Conservation (phyloP, 345 rosid species). For the Gossypium arboreum region DNA sequence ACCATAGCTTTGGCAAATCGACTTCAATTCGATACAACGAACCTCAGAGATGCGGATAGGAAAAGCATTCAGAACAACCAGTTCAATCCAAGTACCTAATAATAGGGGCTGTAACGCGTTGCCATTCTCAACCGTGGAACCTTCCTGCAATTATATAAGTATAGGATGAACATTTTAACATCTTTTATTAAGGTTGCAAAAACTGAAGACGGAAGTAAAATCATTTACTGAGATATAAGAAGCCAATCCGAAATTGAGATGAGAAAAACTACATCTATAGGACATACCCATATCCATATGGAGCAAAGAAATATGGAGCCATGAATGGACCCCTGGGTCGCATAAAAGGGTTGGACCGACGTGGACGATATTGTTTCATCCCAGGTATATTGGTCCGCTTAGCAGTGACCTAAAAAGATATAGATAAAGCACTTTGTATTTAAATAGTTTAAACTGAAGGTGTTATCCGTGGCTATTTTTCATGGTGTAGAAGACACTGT, state of each 20-base stretch:
- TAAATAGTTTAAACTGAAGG: background rate
- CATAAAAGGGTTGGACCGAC: slow-evolving; percentile 42
- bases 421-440: background rate
- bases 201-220: background rate
- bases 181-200: background rate
- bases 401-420: slow-evolving; percentile 42
- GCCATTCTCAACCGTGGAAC: slow-evolving; percentile 56
- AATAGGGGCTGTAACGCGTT: slow-evolving; percentile 64
- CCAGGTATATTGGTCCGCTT: slow-evolving; percentile 74
- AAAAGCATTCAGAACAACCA: background rate
- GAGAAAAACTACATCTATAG: background rate
- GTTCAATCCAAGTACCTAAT: slow-evolving; percentile 21
- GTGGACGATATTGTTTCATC: slow-evolving; percentile 66
- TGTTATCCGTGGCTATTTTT: background rate
- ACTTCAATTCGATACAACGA: background rate
- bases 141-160: slow-evolving; percentile 44
- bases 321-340: slow-evolving; percentile 36
- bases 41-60: background rate
- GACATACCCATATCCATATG: slow-evolving; percentile 65
- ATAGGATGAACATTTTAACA: background rate
- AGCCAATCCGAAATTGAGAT: background rate
- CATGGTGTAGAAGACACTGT: background rate
- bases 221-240: background rate
- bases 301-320: slow-evolving; percentile 47
- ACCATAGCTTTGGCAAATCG: background rate